A percentile compares a stretch with the other conserved stretches of the same genome.
phyloP scores from a whole-genome alignment of 2,329 filamentous ascomycete species.

The Colletotrichum brevisporum region DNA sequence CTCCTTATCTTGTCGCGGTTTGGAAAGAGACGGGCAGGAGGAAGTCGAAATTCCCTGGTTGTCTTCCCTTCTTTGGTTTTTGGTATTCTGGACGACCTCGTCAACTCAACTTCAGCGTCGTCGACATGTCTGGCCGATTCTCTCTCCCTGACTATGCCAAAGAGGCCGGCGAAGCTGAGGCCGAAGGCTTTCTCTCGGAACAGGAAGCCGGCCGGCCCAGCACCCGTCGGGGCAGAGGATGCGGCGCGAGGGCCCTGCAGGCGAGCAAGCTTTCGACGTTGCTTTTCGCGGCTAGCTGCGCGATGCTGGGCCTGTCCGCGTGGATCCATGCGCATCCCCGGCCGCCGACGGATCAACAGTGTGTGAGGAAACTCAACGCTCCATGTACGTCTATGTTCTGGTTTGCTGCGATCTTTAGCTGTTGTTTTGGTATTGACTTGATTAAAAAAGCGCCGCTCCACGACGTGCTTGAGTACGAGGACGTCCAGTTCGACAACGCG shows the following conservation, averaged over 20 bases:
- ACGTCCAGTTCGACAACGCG: conserved; percentile 28
- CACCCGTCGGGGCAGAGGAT: not conserved
- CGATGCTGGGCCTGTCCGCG: conserved; percentile 2
- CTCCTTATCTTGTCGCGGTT: not conserved
- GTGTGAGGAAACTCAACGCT: conserved; percentile 7
- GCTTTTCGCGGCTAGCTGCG: not conserved
- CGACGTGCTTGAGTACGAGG: conserved; percentile 23
- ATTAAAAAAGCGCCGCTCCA: not conserved
- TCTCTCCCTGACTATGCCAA: not conserved
- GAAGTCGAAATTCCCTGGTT: not conserved
- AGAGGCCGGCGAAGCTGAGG: not conserved
- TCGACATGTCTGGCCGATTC: conserved; percentile 3
- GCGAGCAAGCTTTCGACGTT: not conserved
- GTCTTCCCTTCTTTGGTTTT: not conserved
- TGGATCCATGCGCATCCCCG: conserved; percentile 15
- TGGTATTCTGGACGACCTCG: not conserved
- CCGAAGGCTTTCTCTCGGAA: conserved; percentile 1
- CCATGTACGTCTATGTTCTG: conserved; percentile 1
- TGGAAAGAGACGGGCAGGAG: not conserved
- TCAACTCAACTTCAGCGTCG: not conserved
- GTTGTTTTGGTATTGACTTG: not conserved
- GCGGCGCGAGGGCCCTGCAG: not conserved
- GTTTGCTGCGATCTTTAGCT: not conserved
- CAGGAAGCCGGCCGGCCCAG: not conserved
- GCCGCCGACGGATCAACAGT: conserved; percentile 18